Percentiles rank a stretch among this genome's conserved stretches.
Evolutionary conservation across 1,139 yeast genomes (phyloP).

Genomic region (Meyerozyma guilliermondii): DNA sequence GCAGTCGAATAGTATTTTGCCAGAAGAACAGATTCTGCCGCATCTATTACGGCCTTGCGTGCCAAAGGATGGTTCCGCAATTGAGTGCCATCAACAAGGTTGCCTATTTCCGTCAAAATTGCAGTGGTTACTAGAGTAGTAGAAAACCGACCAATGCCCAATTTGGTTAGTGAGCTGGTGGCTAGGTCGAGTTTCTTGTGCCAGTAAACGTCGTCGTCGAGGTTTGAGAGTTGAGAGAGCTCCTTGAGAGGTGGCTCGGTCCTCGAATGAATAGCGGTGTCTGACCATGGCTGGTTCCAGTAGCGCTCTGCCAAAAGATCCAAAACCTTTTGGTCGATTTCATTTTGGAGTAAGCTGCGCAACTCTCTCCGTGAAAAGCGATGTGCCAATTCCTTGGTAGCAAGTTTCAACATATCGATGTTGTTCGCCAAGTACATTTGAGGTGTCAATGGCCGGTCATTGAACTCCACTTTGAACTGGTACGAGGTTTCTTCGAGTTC

Average conservation of each 20-base stretch:
- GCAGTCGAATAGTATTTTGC: conserved; percentile 86
- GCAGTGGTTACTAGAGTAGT: conserved; percentile 81
- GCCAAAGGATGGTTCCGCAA: conserved; percentile 83
- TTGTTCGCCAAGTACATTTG: conserved; percentile 91
- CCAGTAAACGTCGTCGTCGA: conserved; percentile 79
- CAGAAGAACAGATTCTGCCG: conserved; percentile 75
- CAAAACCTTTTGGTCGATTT: conserved; percentile 81
- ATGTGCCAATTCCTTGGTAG: conserved; percentile 81
- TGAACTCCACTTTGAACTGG: conserved; percentile 91
- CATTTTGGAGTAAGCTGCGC: conserved; percentile 71
- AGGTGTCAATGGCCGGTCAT: conserved; percentile 89
- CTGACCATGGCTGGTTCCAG: conserved; percentile 68
- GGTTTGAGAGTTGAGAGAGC: conserved; percentile 40
- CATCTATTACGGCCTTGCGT: conserved; percentile 73
- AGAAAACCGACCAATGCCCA: conserved; percentile 89
- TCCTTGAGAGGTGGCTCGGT: conserved; percentile 52
- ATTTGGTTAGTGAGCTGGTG: conserved; percentile 77
- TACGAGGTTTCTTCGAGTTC: conserved; percentile 93
- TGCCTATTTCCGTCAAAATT: conserved; percentile 69
- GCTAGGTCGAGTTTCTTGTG: conserved; percentile 80
- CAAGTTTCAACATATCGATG: conserved; percentile 78
- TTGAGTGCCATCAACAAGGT: conserved; percentile 67
- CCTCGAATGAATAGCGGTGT: conserved; percentile 5
- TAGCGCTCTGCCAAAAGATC: conserved; percentile 85
- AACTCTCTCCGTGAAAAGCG: conserved; percentile 81